Conservation (phyloP, 768 basidiomycete genomes). For the Tulasnella sp. region DNA sequence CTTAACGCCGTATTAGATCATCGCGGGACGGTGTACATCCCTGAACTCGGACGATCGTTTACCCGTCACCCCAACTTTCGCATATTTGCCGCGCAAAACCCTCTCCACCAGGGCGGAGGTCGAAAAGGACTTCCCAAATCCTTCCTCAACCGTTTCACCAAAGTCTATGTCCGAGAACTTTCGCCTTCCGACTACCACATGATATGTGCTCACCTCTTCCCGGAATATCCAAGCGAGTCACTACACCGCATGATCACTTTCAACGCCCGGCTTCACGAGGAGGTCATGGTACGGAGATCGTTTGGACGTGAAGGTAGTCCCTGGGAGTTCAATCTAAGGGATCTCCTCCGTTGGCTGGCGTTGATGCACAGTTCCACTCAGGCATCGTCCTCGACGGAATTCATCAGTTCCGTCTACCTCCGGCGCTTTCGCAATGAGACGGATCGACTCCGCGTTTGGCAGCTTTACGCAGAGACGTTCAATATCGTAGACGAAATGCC, state of each 20-base stretch:
- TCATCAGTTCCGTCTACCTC: constrained; percentile 71
- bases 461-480: constrained; percentile 40
- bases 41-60: constrained; percentile 89
- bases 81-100: constrained; percentile 97
- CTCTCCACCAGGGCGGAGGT: constrained; percentile 91
- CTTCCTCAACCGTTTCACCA: constrained; percentile 97
- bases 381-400: constrained; percentile 48
- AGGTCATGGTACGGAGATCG: constrained; percentile 56
- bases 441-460: constrained; percentile 51
- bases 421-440: constrained; percentile 74
- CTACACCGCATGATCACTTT: constrained; percentile 77
- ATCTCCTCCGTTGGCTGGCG: constrained; percentile 83
- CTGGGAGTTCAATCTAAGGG: constrained; percentile 98
- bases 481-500: constrained; percentile 20
- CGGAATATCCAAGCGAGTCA: constrained; percentile 50
- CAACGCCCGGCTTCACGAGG: constrained; percentile 66
- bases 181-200: constrained; percentile 68
- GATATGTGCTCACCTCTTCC: constrained; percentile 73
- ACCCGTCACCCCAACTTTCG: constrained; percentile 87
- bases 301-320: constrained; percentile 82
- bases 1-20: constrained; percentile 95
- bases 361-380: constrained; percentile 44
- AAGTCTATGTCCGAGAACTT: constrained; percentile 88
- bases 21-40: constrained; percentile 89
- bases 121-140: constrained; percentile 97